These are phyloP conservation scores for Oxalis stricta DNA, from an alignment of 441 rosid genomes.

Conservation along the genomic window DNA sequence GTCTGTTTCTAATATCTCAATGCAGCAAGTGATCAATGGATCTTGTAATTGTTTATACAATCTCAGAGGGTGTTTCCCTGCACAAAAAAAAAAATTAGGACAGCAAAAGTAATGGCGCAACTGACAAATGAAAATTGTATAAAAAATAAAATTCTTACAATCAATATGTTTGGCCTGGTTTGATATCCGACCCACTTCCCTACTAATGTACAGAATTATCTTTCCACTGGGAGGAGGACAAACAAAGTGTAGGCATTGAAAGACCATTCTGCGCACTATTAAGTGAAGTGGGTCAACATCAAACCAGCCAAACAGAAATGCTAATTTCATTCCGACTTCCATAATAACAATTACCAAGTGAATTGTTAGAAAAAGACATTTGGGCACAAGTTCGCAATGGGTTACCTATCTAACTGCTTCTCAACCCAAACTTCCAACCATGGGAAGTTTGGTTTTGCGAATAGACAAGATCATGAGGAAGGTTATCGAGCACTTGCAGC, in stretches of 20 bases:
- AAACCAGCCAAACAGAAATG: no score
- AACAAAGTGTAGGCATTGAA: no score
- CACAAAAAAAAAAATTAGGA: conserved; percentile 11
- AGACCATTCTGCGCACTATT: no score
- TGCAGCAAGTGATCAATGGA: conserved; percentile 51
- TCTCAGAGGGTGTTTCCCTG: conserved; percentile 59
- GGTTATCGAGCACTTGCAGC: conserved; percentile 91
- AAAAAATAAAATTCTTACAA: background rate
- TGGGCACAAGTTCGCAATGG: no score
- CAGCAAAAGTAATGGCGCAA: conserved; percentile 4
- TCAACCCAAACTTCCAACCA: conserved; percentile 96
- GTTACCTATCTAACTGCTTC: conserved; percentile 62
- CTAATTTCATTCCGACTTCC: no score
- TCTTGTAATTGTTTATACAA: conserved; percentile 65
- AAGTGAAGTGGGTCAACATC: no score
- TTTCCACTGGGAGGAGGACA: no score
- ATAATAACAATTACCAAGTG: background rate
- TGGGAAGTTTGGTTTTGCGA: conserved; percentile 74
- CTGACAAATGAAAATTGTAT: background rate
- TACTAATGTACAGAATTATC: no score
- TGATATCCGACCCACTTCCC: no score
- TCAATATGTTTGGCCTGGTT: background rate
- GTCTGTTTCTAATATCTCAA: conserved; percentile 48
- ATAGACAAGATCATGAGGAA: conserved; percentile 78
- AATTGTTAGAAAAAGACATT: no score